Percentiles rank a stretch among this genome's conserved stretches.
phyloP scores from a whole-genome alignment of 2,329 filamentous ascomycete genomes.

The Arthrobotrys entomopaga region DNA sequence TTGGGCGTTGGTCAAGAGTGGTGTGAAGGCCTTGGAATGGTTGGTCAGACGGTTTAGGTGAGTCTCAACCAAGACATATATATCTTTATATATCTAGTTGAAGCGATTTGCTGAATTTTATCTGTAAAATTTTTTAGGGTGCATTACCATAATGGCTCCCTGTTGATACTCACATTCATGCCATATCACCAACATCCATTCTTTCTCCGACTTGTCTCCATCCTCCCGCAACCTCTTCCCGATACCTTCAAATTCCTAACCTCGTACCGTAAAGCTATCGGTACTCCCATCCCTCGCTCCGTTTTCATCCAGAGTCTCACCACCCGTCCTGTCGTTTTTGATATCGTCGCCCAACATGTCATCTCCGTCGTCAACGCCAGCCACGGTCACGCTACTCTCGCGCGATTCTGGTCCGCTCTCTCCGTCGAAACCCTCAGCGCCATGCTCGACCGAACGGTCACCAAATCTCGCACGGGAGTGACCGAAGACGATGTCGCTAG shows the following conservation, averaged over 20 bases:
- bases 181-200: slow-evolving; percentile 85
- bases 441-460: slow-evolving; percentile 80
- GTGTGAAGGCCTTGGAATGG: slow-evolving; percentile 94
- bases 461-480: slow-evolving; percentile 72
- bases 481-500: slow-evolving; percentile 78
- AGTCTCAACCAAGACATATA: slow-evolving; percentile 5
- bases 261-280: slow-evolving; percentile 79
- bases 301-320: slow-evolving; percentile 85
- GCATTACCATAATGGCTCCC: slow-evolving; percentile 87
- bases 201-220: slow-evolving; percentile 86
- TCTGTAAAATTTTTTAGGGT: slow-evolving; percentile 68
- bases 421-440: slow-evolving; percentile 85
- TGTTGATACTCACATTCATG: slow-evolving; percentile 83
- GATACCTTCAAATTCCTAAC: slow-evolving; percentile 82
- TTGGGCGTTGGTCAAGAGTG: slow-evolving; percentile 82
- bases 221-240: slow-evolving; percentile 79
- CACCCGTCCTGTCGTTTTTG: slow-evolving; percentile 79
- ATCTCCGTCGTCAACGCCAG: slow-evolving; percentile 76
- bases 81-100: background rate
- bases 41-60: slow-evolving; percentile 89
- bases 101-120: background rate
- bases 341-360: slow-evolving; percentile 80
- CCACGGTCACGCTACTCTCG: slow-evolving; percentile 78
- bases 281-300: slow-evolving; percentile 79
- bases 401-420: slow-evolving; percentile 91